Conservation (phyloP, 2,329 filamentous ascomycete genomes). For the Pseudopithomyces chartarum region DNA sequence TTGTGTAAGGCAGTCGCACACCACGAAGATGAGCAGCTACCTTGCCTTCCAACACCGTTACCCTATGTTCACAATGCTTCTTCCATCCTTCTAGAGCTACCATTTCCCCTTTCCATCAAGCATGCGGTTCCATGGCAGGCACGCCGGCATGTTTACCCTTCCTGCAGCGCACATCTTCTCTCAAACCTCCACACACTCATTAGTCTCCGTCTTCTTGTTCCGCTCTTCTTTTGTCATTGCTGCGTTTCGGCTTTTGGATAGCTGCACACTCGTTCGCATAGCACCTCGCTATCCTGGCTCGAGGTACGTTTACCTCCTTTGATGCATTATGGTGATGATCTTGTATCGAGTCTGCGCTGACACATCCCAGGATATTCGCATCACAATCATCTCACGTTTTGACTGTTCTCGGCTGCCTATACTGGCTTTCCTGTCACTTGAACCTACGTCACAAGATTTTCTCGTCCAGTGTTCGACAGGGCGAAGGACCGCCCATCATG, state of each 20-base stretch:
- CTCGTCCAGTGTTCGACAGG: conserved; percentile 12
- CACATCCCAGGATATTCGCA: conserved; percentile 40
- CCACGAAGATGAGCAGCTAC: not conserved
- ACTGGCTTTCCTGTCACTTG: conserved; percentile 15
- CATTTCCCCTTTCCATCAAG: conserved; percentile 18
- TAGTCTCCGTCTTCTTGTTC: conserved; percentile 45
- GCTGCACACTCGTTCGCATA: conserved; percentile 39
- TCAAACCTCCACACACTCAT: conserved; percentile 40
- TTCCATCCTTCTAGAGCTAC: conserved; percentile 9
- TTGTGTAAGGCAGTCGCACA: not conserved
- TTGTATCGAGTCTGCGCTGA: not conserved
- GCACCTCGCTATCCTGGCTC: conserved; percentile 33
- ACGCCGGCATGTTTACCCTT: conserved; percentile 30
- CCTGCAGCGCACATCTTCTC: conserved; percentile 9
- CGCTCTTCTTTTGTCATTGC: conserved; percentile 45
- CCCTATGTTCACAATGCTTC: conserved; percentile 3
- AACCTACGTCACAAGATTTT: conserved; percentile 7
- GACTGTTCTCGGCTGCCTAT: conserved; percentile 15
- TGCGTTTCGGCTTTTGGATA: conserved; percentile 46
- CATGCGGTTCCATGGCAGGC: conserved; percentile 22
- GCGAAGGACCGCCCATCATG: conserved; percentile 25
- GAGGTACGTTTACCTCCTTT: conserved; percentile 26
- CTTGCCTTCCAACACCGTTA: not conserved
- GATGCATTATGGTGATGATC: not conserved
- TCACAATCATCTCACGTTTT: conserved; percentile 43